These are phyloP conservation scores for Ophiostoma triangulosporum DNA, from an alignment of 2,329 filamentous ascomycete genomes.

Conservation along the genomic window DNA sequence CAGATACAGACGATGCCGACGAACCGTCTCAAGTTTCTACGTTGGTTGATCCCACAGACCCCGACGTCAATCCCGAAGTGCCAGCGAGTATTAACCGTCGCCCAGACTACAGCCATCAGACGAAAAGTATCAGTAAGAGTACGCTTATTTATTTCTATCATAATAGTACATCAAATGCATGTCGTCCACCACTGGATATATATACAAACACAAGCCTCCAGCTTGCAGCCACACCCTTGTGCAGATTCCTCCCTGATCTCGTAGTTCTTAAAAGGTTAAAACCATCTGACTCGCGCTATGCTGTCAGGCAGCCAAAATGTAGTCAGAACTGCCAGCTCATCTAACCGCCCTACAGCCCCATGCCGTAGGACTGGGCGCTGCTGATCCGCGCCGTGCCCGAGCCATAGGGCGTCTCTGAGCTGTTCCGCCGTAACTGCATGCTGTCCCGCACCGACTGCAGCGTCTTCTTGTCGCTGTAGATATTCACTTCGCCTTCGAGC, in stretches of 20 bases:
- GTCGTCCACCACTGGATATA: constrained; percentile 3
- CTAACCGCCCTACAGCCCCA: constrained; percentile 16
- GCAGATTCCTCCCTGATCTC: no score
- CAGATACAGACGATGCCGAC: no score
- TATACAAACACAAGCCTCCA: constrained; percentile 1
- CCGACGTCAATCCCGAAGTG: no score
- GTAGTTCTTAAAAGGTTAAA: no score
- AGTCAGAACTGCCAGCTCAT: background rate
- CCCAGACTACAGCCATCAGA: background rate
- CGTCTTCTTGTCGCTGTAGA: constrained; percentile 20
- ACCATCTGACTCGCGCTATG: no score
- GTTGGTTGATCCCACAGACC: no score
- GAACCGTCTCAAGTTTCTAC: no score
- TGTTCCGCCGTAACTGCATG: background rate
- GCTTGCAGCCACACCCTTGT: background rate
- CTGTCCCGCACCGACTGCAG: constrained; percentile 16
- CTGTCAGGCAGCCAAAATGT: no score
- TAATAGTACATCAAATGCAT: constrained; percentile 7
- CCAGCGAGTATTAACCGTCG: no score
- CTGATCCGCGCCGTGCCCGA: constrained; percentile 16
- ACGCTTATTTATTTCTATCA: background rate
- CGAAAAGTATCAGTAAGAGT: background rate
- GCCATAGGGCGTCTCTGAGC: background rate
- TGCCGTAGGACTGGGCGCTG: constrained; percentile 26
- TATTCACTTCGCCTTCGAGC: constrained; percentile 22